phyloP scores from a whole-genome alignment of 2,329 filamentous ascomycete species.

The Alternaria triticina region DNA sequence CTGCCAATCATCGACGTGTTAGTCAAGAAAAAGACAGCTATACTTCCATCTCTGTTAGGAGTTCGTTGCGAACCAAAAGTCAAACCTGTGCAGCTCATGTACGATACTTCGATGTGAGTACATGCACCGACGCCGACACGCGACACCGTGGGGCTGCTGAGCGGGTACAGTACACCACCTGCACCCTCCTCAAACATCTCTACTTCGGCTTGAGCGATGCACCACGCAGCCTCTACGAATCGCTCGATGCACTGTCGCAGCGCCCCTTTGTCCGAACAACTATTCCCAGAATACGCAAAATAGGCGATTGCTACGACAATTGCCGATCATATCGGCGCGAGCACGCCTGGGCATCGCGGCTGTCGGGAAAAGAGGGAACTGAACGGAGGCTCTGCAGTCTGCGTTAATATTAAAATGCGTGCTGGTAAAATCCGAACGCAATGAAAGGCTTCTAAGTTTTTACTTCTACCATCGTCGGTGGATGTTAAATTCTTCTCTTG shows the following conservation, averaged over 20 bases:
- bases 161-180: not conserved
- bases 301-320: not conserved
- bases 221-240: not conserved
- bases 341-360: not conserved
- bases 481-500: not conserved
- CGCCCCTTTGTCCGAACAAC: not conserved
- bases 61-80: not conserved
- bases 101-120: not conserved
- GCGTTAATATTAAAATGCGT: not conserved
- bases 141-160: not conserved
- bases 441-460: accelerated
- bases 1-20: not conserved
- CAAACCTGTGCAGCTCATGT: not conserved
- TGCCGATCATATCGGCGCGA: not conserved
- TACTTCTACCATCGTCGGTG: not conserved
- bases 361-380: not conserved
- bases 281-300: not conserved
- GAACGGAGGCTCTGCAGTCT: not conserved
- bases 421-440: not conserved
- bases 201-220: not conserved
- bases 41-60: not conserved
- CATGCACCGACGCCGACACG: not conserved
- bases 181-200: not conserved
- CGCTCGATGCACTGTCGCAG: not conserved
- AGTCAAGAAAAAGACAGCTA: not conserved